These are phyloP conservation scores for Fusarium sp. DNA, from an alignment of 2,329 filamentous ascomycete species.

Conservation along the genomic window DNA sequence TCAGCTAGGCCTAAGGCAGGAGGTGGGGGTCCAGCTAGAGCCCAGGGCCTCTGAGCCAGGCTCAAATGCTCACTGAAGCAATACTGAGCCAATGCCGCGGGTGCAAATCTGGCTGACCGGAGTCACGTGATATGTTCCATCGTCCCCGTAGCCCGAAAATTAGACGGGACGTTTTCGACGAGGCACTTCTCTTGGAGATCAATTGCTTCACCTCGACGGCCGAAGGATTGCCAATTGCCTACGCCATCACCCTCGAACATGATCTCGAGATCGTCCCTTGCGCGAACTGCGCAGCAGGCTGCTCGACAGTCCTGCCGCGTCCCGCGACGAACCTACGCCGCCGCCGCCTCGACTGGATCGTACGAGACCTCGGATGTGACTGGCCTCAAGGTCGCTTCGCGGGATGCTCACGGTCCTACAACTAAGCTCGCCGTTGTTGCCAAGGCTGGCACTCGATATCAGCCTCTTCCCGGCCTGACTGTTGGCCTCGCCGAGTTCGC, in stretches of 20 bases:
- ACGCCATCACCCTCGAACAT: constrained; percentile 68
- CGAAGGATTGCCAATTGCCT: constrained; percentile 63
- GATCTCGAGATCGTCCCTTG: constrained; percentile 71
- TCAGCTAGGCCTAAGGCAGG: constrained; percentile 18
- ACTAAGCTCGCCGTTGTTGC: constrained; percentile 91
- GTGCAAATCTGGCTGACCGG: constrained; percentile 47
- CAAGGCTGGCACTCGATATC: constrained; percentile 93
- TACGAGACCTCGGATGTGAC: constrained; percentile 88
- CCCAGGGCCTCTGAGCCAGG: constrained; percentile 27
- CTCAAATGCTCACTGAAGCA: constrained; percentile 24
- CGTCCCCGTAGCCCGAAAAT: constrained; percentile 54
- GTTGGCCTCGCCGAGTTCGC: constrained; percentile 94
- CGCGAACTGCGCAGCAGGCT: constrained; percentile 68
- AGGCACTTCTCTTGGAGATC: constrained; percentile 56
- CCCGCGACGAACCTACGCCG: constrained; percentile 66
- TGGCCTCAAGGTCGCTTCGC: constrained; percentile 91
- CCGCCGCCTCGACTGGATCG: constrained; percentile 75
- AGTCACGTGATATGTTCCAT: constrained; percentile 52
- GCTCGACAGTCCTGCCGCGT: constrained; percentile 68
- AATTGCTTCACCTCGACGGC: constrained; percentile 56
- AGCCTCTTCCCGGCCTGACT: constrained; percentile 88
- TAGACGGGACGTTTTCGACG: constrained; percentile 57
- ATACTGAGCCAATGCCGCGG: constrained; percentile 43
- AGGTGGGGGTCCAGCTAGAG: constrained; percentile 30
- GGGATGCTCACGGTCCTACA: constrained; percentile 88